phyloP scores from a whole-genome alignment of 2,329 filamentous ascomycete genomes.

The Phialophora macrospora region DNA sequence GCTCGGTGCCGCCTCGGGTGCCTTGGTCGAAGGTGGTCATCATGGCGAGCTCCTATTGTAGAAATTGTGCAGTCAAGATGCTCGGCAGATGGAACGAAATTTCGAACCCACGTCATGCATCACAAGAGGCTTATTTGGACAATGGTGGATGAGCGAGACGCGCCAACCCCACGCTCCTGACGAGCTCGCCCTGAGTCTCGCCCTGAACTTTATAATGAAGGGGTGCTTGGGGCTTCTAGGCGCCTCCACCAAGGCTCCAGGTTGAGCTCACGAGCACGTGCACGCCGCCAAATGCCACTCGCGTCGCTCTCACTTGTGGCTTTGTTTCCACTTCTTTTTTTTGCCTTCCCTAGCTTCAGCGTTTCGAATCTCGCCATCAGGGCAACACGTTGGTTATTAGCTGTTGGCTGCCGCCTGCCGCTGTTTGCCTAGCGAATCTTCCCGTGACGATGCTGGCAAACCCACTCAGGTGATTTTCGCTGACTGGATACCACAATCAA shows the following conservation, averaged over 20 bases:
- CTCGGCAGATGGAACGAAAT: not conserved
- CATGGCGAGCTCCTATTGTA: not conserved
- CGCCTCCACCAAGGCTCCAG: not conserved
- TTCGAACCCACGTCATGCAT: not conserved
- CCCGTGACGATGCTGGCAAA: slow-evolving; percentile 2
- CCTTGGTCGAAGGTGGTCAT: not conserved
- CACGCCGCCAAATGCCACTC: not conserved
- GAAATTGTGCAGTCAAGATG: not conserved
- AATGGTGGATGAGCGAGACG: not conserved
- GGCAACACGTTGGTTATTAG: not conserved
- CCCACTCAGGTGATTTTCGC: slow-evolving; percentile 3
- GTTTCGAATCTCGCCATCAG: not conserved
- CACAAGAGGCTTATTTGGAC: not conserved
- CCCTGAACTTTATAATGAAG: not conserved
- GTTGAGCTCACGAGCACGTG: not conserved
- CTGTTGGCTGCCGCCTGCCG: slow-evolving; percentile 4
- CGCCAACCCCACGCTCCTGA: not conserved
- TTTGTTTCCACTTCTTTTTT: slow-evolving; percentile 5
- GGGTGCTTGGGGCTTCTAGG: not conserved
- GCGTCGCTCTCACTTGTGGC: not conserved
- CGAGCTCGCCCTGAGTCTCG: not conserved
- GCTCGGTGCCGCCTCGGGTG: not conserved
- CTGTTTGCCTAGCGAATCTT: not conserved
- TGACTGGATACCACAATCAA: slow-evolving; percentile 13
- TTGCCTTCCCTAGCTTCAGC: slow-evolving; percentile 9